phyloP scores from a whole-genome alignment of 352 stramenopile species.

The Thraustotheca clavata region DNA sequence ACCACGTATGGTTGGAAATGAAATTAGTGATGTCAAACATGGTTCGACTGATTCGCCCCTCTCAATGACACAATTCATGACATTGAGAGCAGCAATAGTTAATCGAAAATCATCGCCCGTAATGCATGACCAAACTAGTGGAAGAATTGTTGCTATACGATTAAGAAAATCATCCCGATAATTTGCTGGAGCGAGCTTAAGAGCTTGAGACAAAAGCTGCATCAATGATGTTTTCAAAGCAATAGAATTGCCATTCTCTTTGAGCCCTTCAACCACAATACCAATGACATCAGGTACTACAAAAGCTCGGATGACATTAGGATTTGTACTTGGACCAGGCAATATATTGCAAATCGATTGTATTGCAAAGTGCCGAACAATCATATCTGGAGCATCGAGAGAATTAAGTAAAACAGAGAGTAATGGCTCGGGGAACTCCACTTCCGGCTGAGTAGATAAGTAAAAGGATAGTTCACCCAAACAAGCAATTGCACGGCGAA shows the following conservation, averaged over 20 bases:
- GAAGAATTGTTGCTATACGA: slow-evolving; percentile 35
- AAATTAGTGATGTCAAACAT: neutral
- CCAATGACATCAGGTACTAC: slow-evolving; percentile 39
- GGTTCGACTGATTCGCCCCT: neutral
- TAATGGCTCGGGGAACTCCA: slow-evolving; percentile 28
- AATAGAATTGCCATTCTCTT: slow-evolving; percentile 21
- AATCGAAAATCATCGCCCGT: slow-evolving; percentile 22
- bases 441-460: slow-evolving; percentile 48
- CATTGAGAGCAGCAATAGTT: slow-evolving; percentile 46
- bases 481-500: slow-evolving; percentile 30
- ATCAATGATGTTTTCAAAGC: slow-evolving; percentile 34
- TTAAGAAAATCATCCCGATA: slow-evolving; percentile 33
- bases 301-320: slow-evolving; percentile 26
- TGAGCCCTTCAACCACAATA: slow-evolving; percentile 27
- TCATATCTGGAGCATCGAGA: slow-evolving; percentile 34
- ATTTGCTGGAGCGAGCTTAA: slow-evolving; percentile 43
- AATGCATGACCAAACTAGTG: slow-evolving; percentile 10
- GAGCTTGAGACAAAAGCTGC: slow-evolving; percentile 43
- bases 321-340: slow-evolving; percentile 28
- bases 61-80: slow-evolving; percentile 49
- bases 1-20: neutral
- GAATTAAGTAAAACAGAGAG: slow-evolving; percentile 30
- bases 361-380: slow-evolving; percentile 45
- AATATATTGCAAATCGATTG: slow-evolving; percentile 59
- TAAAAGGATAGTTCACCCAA: slow-evolving; percentile 73